These are phyloP conservation scores for Tetrastigma voinierianum DNA, from an alignment of 164 flowering plant genomes.

Conservation along the genomic window DNA sequence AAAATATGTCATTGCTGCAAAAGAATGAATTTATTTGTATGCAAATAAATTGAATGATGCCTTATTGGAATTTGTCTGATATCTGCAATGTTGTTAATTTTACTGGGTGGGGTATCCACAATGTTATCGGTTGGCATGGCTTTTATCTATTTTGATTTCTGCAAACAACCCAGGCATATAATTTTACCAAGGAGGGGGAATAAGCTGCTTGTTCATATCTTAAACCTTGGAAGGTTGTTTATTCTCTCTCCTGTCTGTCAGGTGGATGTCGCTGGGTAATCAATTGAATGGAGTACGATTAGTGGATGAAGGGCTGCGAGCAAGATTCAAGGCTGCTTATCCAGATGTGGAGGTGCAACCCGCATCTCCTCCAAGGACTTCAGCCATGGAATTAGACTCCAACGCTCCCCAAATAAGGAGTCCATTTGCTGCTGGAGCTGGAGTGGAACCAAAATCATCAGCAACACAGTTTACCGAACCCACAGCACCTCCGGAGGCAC, in stretches of 20 bases:
- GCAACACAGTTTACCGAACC: conserved; percentile 35
- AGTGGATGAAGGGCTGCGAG: conserved; percentile 92
- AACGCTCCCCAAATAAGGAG: conserved; percentile 44
- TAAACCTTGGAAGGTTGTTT: background rate
- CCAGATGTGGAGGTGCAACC: conserved; percentile 97
- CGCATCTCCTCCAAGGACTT: conserved; percentile 74
- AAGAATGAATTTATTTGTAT: too few species aligned
- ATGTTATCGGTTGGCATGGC: too few species aligned
- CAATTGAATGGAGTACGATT: conserved; percentile 78
- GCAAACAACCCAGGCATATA: too few species aligned
- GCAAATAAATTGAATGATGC: too few species aligned
- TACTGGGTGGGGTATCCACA: too few species aligned
- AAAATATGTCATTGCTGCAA: too few species aligned
- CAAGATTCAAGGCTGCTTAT: conserved; percentile 96
- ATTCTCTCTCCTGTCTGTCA: conserved; percentile 15
- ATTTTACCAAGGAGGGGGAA: too few species aligned
- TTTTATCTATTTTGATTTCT: too few species aligned
- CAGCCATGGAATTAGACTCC: conserved; percentile 75
- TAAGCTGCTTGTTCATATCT: background rate
- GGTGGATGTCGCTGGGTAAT: conserved; percentile 98
- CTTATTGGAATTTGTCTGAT: too few species aligned
- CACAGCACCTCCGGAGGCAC: conserved; percentile 30
- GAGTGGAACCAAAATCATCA: conserved; percentile 37
- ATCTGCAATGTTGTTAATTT: too few species aligned
- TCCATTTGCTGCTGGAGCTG: conserved; percentile 51